Conservation (phyloP, 805 yeast genomes). For the Zygoascus flipseniorum region DNA sequence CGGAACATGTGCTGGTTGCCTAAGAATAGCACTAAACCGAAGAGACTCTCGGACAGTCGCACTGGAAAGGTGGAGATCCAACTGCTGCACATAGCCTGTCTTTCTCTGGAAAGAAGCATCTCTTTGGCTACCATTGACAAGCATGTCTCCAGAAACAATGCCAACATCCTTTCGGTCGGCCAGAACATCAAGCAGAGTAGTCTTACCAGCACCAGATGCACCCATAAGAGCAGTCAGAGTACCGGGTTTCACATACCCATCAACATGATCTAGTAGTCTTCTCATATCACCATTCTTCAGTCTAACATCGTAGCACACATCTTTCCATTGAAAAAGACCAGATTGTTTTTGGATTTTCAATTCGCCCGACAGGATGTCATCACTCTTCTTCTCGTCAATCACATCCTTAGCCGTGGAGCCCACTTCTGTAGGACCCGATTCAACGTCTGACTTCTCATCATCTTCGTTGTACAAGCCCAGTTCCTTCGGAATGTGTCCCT, state of each 20-base stretch:
- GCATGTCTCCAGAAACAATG: conserved; percentile 54
- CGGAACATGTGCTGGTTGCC: conserved; percentile 56
- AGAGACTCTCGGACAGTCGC: conserved; percentile 70
- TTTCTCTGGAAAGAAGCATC: conserved; percentile 64
- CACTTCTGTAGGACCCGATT: conserved; percentile 15
- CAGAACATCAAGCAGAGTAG: conserved; percentile 64
- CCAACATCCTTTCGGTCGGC: conserved; percentile 67
- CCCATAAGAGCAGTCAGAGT: conserved; percentile 79
- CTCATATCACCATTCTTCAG: conserved; percentile 30
- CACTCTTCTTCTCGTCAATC: neutral
- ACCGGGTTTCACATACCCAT: conserved; percentile 75
- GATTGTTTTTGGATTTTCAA: neutral
- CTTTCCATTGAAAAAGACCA: conserved; percentile 64
- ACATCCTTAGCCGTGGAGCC: conserved; percentile 34
- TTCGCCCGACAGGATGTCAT: neutral
- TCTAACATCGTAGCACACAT: conserved; percentile 54
- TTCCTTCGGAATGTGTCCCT: conserved; percentile 30
- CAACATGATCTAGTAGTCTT: conserved; percentile 38
- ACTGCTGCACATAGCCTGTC: conserved; percentile 73
- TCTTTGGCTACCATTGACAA: conserved; percentile 60
- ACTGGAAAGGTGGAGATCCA: conserved; percentile 62
- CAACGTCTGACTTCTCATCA: conserved; percentile 21
- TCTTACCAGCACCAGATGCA: conserved; percentile 82
- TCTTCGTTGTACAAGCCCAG: conserved; percentile 23
- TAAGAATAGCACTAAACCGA: conserved; percentile 58